These are phyloP conservation scores for Torulaspora microellipsoides DNA, from an alignment of 805 yeast genomes.

Conservation along the genomic window DNA sequence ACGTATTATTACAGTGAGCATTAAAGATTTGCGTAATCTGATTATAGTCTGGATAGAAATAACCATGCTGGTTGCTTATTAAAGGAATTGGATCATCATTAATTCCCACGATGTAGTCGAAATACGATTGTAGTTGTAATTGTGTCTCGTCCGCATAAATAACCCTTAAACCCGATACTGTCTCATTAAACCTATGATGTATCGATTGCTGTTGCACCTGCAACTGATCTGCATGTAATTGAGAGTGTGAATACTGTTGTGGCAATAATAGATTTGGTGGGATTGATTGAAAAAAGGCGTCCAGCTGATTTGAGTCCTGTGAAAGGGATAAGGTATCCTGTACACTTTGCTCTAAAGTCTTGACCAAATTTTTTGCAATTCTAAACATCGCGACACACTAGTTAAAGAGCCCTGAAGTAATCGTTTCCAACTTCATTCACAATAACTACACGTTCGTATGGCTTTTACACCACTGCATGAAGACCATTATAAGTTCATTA, in stretches of 20 bases:
- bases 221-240: conserved; percentile 26
- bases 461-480: no score
- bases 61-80: conserved; percentile 33
- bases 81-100: conserved; percentile 61
- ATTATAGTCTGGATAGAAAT: conserved; percentile 41
- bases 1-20: conserved; percentile 30
- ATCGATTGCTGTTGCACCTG: conserved; percentile 12
- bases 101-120: conserved; percentile 79
- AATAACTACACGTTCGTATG: no score
- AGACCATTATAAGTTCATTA: no score
- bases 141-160: conserved; percentile 46
- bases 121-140: conserved; percentile 72
- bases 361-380: conserved; percentile 60
- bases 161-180: conserved; percentile 53
- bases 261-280: conserved; percentile 32
- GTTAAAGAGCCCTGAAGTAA: no score
- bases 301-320: conserved; percentile 28
- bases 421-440: no score
- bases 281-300: conserved; percentile 36
- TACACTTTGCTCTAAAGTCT: conserved; percentile 45
- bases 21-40: conserved; percentile 30
- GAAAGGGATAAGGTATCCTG: conserved; percentile 38
- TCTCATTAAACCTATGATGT: conserved; percentile 28
- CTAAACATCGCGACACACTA: conserved; percentile 43
- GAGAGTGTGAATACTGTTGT: conserved; percentile 28